Conservation (phyloP, 805 yeast genomes). For the Grigorovia jiainica region DNA sequence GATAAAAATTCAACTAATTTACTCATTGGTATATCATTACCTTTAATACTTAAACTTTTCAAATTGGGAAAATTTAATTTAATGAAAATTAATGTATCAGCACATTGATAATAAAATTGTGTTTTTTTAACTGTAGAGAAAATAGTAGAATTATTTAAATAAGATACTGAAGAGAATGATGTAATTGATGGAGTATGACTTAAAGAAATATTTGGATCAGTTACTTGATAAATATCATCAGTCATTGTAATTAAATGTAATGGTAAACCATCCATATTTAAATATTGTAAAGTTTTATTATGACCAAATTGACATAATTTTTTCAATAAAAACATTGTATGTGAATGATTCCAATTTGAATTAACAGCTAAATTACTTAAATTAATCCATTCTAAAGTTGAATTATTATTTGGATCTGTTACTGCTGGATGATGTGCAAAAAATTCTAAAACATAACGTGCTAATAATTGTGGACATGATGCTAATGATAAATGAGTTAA, state of each 20-base stretch:
- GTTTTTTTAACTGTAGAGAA: slow-evolving; percentile 10
- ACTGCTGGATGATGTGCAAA: slow-evolving; percentile 62
- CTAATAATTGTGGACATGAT: slow-evolving; percentile 56
- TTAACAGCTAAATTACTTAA: slow-evolving; percentile 58
- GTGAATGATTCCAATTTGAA: slow-evolving; percentile 46
- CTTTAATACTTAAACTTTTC: slow-evolving; percentile 30
- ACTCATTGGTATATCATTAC: slow-evolving; percentile 28
- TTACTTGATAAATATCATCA: neutral
- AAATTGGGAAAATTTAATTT: slow-evolving; percentile 32
- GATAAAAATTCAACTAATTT: slow-evolving; percentile 29
- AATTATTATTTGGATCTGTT: slow-evolving; percentile 29
- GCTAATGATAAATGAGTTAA: slow-evolving; percentile 68
- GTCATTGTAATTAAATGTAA: slow-evolving; percentile 28
- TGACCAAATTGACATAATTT: slow-evolving; percentile 31
- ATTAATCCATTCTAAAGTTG: slow-evolving; percentile 55
- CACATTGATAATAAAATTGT: slow-evolving; percentile 22
- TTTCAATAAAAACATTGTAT: slow-evolving; percentile 36
- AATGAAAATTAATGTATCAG: slow-evolving; percentile 30
- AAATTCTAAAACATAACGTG: slow-evolving; percentile 62
- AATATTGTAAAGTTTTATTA: slow-evolving; percentile 30
- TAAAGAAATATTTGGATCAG: slow-evolving; percentile 2
- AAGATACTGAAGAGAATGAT: slow-evolving; percentile 1
- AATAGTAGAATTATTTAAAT: slow-evolving; percentile 1
- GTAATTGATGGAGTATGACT: neutral
- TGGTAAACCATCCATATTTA: slow-evolving; percentile 61